Conservation (phyloP, 768 basidiomycete genomes). For the Tricholoma bakamatsutake region DNA sequence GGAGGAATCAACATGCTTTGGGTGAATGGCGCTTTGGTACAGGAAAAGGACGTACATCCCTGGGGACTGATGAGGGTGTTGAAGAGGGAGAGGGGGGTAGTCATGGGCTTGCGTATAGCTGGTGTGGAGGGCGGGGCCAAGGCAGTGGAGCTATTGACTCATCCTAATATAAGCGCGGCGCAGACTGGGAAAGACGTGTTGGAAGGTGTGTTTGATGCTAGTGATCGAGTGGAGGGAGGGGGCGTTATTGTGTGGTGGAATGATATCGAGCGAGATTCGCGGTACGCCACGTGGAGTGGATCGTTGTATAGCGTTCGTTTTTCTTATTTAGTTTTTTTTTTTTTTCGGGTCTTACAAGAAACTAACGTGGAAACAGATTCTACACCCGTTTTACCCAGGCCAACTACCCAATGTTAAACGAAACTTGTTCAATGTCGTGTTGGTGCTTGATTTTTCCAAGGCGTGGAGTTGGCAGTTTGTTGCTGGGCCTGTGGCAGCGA, state of each 20-base stretch:
- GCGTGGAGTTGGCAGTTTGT: slow-evolving; percentile 56
- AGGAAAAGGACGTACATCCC: slow-evolving; percentile 60
- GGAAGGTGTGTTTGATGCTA: slow-evolving; percentile 86
- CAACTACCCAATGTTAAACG: slow-evolving; percentile 65
- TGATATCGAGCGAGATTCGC: slow-evolving; percentile 77
- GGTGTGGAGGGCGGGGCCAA: slow-evolving; percentile 45
- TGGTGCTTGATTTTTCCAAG: slow-evolving; percentile 76
- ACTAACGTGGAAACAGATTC: slow-evolving; percentile 37
- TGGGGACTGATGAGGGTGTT: slow-evolving; percentile 69
- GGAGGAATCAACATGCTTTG: slow-evolving; percentile 58
- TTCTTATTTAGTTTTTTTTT: background rate
- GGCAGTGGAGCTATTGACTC: slow-evolving; percentile 69
- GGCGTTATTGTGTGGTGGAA: slow-evolving; percentile 83
- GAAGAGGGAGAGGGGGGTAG: slow-evolving; percentile 61
- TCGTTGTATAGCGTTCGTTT: slow-evolving; percentile 44
- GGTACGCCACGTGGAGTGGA: slow-evolving; percentile 48
- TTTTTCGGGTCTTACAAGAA: background rate
- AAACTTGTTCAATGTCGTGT: slow-evolving; percentile 82
- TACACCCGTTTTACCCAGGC: slow-evolving; percentile 77
- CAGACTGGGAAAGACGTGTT: slow-evolving; percentile 43
- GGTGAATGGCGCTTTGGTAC: slow-evolving; percentile 71
- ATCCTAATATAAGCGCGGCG: slow-evolving; percentile 48
- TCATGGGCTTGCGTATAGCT: slow-evolving; percentile 52
- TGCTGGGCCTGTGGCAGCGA: slow-evolving; percentile 52
- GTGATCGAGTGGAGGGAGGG: slow-evolving; percentile 78